These are phyloP conservation scores for Suillus cothurnatus DNA, from an alignment of 768 basidiomycete genomes.

Conservation along the genomic window DNA sequence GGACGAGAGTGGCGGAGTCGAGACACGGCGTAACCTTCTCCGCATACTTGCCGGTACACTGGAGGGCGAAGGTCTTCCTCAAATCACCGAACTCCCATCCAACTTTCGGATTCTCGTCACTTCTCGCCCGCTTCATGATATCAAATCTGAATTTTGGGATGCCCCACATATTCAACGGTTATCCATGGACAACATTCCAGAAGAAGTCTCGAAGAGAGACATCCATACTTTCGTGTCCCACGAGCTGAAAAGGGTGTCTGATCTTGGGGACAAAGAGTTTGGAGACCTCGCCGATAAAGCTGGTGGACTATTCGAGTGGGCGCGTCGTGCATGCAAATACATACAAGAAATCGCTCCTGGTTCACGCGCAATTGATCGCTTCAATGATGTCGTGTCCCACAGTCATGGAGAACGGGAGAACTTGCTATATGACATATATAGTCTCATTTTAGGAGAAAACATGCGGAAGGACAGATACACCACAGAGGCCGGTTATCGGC, in stretches of 20 bases:
- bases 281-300: neutral
- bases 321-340: constrained; percentile 10
- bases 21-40: constrained; percentile 25
- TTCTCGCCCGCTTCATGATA: constrained; percentile 12
- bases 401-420: neutral
- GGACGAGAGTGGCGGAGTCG: constrained; percentile 15
- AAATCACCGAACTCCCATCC: constrained; percentile 8
- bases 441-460: neutral
- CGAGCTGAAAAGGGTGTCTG: neutral
- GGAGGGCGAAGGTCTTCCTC: neutral
- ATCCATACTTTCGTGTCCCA: neutral
- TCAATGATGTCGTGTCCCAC: neutral
- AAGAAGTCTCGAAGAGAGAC: neutral
- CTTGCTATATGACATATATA: constrained; percentile 1
- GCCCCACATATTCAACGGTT: neutral
- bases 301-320: constrained; percentile 14
- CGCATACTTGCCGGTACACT: constrained; percentile 12
- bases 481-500: neutral
- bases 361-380: neutral
- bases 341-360: neutral
- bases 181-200: constrained; percentile 2
- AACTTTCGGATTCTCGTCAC: constrained; percentile 15
- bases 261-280: neutral
- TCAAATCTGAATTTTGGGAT: neutral
- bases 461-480: neutral